These are phyloP conservation scores for Osmanthus fragrans DNA, from an alignment of 257 asterid genomes.

Conservation along the genomic window DNA sequence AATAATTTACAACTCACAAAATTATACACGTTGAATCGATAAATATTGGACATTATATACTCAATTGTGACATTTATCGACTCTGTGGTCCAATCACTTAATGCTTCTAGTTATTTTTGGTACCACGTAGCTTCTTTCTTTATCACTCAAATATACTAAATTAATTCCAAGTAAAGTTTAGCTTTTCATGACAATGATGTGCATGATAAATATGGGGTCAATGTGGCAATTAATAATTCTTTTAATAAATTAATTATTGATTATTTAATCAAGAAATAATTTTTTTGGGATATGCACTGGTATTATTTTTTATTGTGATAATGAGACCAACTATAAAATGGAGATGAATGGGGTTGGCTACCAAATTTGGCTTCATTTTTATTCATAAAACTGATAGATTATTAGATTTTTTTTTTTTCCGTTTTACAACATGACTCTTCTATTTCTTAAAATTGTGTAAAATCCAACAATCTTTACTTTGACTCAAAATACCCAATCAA, in stretches of 20 bases:
- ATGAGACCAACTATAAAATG: background rate
- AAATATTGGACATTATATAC: background rate
- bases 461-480: too few species aligned
- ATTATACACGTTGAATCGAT: background rate
- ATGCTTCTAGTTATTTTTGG: background rate
- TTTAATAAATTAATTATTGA: background rate
- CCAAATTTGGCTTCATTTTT: background rate
- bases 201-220: background rate
- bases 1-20: too few species aligned
- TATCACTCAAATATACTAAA: conserved; percentile 9
- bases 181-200: conserved; percentile 10
- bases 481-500: too few species aligned
- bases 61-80: too few species aligned
- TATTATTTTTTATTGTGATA: background rate
- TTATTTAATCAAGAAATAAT: background rate
- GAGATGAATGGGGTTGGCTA: background rate
- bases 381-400: background rate
- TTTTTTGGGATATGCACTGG: background rate
- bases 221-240: background rate
- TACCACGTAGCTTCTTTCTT: conserved; percentile 1
- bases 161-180: background rate
- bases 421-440: too few species aligned
- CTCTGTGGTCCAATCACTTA: too few species aligned
- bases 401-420: too few species aligned
- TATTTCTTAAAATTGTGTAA: too few species aligned